Evolutionary conservation across 2,329 filamentous ascomycete species (phyloP), one percentile per base, ranked within the genome.

Genomic region (Claviceps sp.): DNA sequence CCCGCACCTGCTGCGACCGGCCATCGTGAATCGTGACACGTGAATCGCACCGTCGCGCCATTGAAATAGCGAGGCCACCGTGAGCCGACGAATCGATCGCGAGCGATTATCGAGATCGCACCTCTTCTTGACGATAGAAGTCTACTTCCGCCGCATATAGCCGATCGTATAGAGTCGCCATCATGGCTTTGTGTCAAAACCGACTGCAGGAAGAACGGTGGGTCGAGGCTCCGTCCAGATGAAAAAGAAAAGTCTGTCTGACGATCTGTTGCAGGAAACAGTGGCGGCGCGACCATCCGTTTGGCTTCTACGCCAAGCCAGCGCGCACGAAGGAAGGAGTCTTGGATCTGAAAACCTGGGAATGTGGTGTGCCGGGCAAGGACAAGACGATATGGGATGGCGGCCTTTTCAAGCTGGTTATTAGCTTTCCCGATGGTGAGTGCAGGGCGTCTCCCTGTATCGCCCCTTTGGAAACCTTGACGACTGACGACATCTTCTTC

Each of bases 381-480:
- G 84, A 95, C 54, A 93, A 94, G 74, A 98, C 94, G 0, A 83
- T 97, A 22, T 98, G 93, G 93, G 90, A 95, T 63, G 90, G 90
- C n/a, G 93, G 93, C 1, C 72, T 96, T 11, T 97, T 97, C 74
- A 98, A 97, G 74, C 74, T 98, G 53, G 88, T 86, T 53, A 85
- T 98, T 61, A 82, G 79, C 11, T 98, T 98, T 61, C 93, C 94
- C 0, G 93, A 98, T 62, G 90, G 89, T 93, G 70, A 68, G 82
- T 70, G 56, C 46, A 39, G 37, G 39, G 23, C 5, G 49, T 57
- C 5, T 40, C 62, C 11, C 16, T 16, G 3, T 23, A 22, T n/a
- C 23, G 40, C 2, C 40, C 20, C 6, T 5, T 17, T 8, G 9
- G 5, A 9, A 8, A 26, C 2, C 22, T 20, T 34, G 17, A 4